Evolutionary conservation across 306 rosid species (phyloP), one percentile per base, ranked within the genome.

Genomic region (Inga oerstediana): DNA sequence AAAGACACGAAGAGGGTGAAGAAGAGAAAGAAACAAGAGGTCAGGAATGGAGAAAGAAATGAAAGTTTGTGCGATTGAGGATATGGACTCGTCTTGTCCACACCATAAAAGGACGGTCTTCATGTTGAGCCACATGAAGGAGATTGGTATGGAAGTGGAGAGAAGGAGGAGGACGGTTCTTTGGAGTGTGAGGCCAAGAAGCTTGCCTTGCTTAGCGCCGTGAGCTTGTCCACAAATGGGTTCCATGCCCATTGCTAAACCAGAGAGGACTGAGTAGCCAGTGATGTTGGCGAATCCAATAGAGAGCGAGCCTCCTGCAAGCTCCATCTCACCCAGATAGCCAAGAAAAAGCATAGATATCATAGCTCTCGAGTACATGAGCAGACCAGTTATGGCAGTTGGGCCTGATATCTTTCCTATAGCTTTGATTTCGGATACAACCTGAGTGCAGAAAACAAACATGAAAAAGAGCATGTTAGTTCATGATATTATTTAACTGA

Each of bases 161-260:
- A 97, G 92, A 4, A 97, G 92, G 3, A 97, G 93, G 9, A 97
- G 97, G 0, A 93, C 89, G 1, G 99, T 92, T 72, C 95, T 87
- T 73, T 97, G 99, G 20, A 97, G 92, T 20, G 98, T 92, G 22
- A 92, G 62, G 41, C 98, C 98, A 0, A 94, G 97, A 1, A 89
- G 88, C 69, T 94, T 97, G 90, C 82, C 65, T 71, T 96, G 97
- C 79, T 90, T 87, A 0, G 99, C 99, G 1, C 99, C 99, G 12
- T 89, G 89, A 41, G 98, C 99, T 83, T 97, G 98, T 0, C 98
- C 99, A 39, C 99, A 97, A 35, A 97, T 94, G 32, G 98, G 98
- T 75, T 97, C 99, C 99, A 97, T 97, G 75, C 99, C 99, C 97
- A 94, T 94, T 81, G 99, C 99, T 27, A 97, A 78, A 0, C 99